Evolutionary conservation across 345 rosid species (phyloP).

Genomic region (Syzygium aromaticum): DNA sequence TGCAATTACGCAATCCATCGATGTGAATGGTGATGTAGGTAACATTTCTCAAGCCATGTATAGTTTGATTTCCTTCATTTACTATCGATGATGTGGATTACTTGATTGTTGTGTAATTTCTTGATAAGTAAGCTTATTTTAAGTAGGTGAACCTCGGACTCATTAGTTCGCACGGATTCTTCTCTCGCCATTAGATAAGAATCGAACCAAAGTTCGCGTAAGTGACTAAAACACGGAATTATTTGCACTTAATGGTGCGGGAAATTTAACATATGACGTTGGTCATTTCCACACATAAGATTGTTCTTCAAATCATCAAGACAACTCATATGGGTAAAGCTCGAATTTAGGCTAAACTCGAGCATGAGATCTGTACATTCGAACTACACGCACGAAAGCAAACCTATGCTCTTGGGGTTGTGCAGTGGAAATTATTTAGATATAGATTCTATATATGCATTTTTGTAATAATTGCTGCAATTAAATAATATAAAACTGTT

Average conservation of each 20-base stretch:
- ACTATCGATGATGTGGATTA: no score
- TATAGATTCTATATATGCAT: neutral
- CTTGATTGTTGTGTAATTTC: neutral
- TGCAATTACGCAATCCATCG: no score
- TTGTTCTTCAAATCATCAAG: neutral
- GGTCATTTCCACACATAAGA: neutral
- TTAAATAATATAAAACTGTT: neutral
- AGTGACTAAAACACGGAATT: neutral
- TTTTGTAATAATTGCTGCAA: neutral
- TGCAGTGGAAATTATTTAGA: neutral
- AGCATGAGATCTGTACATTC: neutral
- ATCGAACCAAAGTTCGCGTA: neutral
- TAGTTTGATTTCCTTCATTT: no score
- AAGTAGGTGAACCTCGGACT: neutral
- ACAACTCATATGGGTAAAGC: neutral
- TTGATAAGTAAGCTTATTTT: neutral
- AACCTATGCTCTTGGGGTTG: neutral
- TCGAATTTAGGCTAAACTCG: neutral
- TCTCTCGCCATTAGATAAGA: neutral
- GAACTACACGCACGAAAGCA: neutral
- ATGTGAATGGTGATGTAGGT: no score
- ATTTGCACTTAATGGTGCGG: neutral
- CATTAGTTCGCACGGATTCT: neutral
- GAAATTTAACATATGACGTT: neutral
- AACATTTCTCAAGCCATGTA: no score